Evolutionary conservation across 306 rosid species (phyloP).

Genomic region (Nissolia schottii): DNA sequence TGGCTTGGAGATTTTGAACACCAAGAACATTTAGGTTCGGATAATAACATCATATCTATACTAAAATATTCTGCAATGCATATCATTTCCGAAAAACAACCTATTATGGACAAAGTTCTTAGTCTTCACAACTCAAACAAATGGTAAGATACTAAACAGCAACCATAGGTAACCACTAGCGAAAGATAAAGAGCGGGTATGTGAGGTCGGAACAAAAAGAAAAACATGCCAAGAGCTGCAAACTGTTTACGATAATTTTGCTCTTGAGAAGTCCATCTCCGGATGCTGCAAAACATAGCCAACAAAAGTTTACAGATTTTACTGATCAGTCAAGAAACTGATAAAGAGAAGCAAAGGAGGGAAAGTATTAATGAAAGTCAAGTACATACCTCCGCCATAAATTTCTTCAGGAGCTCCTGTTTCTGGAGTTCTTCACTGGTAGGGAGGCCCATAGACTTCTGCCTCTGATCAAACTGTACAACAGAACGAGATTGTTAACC

Average conservation of each 20-base stretch:
- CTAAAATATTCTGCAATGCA: not conserved
- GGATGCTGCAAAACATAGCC: conserved; percentile 71
- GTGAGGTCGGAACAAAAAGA: not conserved
- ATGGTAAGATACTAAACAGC: not conserved
- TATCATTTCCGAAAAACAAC: not conserved
- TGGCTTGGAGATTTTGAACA: too few species aligned
- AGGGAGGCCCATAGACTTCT: conserved; percentile 85
- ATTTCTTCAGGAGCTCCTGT: conserved; percentile 76
- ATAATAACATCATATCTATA: not conserved
- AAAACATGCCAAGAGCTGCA: not conserved
- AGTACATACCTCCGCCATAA: conserved; percentile 66
- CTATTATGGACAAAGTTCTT: not conserved
- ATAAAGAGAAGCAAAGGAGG: not conserved
- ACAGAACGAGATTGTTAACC: not conserved
- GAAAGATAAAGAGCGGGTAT: not conserved
- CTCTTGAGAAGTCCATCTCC: conserved; percentile 86
- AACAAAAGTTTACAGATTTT: not conserved
- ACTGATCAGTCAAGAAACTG: not conserved
- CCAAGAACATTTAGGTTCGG: too few species aligned
- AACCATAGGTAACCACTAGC: not conserved
- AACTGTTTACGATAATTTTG: conserved; percentile 49
- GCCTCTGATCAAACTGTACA: conserved; percentile 88
- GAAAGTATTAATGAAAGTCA: not conserved
- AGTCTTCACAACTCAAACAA: not conserved
- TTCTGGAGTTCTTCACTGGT: conserved; percentile 84